Evolutionary conservation across 768 basidiomycete species (phyloP).

Genomic region (Cytidiella melzeri): DNA sequence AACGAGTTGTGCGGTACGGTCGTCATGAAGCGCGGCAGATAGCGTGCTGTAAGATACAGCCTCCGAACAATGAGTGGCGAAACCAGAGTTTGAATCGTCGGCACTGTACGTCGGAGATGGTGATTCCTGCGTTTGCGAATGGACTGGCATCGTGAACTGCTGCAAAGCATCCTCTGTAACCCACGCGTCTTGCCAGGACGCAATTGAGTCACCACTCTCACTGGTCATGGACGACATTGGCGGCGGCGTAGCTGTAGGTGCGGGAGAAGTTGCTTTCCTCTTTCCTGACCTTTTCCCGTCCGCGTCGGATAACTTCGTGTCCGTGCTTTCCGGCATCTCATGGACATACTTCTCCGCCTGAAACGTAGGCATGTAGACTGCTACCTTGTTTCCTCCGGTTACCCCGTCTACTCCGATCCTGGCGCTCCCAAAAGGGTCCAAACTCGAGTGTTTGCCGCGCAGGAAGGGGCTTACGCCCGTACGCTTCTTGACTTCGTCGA

Average conservation of each 20-base stretch:
- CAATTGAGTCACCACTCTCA: background rate
- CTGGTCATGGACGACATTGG: conserved; percentile 4
- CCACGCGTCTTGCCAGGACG: background rate
- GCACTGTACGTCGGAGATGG: background rate
- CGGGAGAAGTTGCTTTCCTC: conserved; percentile 8
- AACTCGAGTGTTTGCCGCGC: conserved; percentile 44
- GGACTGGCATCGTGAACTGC: background rate
- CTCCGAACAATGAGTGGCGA: background rate
- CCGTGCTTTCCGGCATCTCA: background rate
- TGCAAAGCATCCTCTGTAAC: background rate
- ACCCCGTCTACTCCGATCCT: conserved; percentile 30
- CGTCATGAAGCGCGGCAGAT: no score
- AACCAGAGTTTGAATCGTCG: background rate
- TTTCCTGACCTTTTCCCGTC: conserved; percentile 6
- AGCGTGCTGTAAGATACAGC: background rate
- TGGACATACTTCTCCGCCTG: conserved; percentile 24
- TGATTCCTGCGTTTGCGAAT: background rate
- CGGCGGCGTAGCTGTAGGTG: conserved; percentile 3
- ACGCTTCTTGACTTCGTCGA: conserved; percentile 43
- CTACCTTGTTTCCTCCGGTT: conserved; percentile 15
- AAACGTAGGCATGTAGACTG: conserved; percentile 23
- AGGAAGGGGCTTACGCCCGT: conserved; percentile 43
- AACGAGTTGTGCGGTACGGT: background rate
- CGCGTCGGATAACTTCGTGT: background rate
- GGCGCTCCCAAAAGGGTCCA: conserved; percentile 42